A percentile compares a stretch with the other conserved stretches of the same genome.
These are phyloP conservation scores for Podila clonocystis DNA, from an alignment of 192 early-diverging fungal species.

Conservation along the genomic window DNA sequence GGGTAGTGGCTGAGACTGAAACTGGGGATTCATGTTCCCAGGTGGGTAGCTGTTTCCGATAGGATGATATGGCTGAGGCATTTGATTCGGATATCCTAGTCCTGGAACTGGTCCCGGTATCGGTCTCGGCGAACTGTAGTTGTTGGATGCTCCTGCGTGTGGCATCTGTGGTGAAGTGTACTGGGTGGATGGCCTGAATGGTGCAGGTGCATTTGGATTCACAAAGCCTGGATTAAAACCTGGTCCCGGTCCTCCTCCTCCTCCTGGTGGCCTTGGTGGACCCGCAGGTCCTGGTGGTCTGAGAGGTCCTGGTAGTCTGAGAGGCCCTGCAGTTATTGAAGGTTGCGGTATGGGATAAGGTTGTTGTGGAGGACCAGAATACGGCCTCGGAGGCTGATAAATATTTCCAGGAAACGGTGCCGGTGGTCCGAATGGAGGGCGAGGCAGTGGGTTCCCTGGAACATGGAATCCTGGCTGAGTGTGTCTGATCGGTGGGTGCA, in stretches of 20 bases:
- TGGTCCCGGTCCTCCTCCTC: not conserved
- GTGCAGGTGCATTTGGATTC: constrained; percentile 2
- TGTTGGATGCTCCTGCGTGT: not conserved
- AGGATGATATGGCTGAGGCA: constrained; percentile 1
- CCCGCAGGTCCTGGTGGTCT: not conserved
- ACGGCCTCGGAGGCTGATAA: constrained; percentile 5
- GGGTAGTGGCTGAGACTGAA: not conserved
- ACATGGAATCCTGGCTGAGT: constrained; percentile 22
- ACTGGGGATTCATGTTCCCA: not conserved
- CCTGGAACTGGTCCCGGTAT: not conserved
- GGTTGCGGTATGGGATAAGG: constrained; percentile 2
- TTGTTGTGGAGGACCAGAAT: constrained; percentile 2
- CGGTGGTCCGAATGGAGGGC: constrained; percentile 24
- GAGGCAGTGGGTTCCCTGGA: constrained; percentile 11
- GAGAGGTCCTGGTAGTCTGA: not conserved
- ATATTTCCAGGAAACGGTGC: constrained; percentile 33
- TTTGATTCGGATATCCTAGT: not conserved
- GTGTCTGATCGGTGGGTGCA: constrained; percentile 17
- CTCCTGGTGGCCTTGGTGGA: not conserved
- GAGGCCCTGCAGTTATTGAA: not conserved
- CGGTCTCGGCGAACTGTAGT: not conserved
- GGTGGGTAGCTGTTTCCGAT: constrained; percentile 1
- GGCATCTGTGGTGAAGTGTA: constrained; percentile 10
- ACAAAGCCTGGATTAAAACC: constrained; percentile 21
- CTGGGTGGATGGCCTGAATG: constrained; percentile 29